Evolutionary conservation across 139 green algal species (phyloP).

Genomic region (Spirogloea muscicola): DNA sequence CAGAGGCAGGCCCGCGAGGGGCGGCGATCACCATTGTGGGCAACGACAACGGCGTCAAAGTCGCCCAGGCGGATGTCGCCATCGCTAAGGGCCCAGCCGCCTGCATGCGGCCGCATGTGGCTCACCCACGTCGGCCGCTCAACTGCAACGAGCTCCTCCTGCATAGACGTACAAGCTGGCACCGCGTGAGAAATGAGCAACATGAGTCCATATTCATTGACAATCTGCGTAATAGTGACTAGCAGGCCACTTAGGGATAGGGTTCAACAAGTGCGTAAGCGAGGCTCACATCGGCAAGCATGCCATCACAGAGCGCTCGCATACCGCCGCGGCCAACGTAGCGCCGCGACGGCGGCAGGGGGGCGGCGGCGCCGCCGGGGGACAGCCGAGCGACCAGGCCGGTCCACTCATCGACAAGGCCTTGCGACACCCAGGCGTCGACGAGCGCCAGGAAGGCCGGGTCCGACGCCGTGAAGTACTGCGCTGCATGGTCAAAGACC

Average conservation of each 20-base stretch:
- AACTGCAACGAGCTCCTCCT: slow-evolving; percentile 31
- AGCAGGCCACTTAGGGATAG: too few species aligned
- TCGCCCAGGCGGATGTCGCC: slow-evolving; percentile 1
- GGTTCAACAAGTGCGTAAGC: too few species aligned
- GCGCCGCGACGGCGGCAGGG: slow-evolving; percentile 7
- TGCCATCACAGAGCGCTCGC: slow-evolving; percentile 53
- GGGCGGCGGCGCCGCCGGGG: slow-evolving; percentile 39
- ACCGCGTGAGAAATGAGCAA: too few species aligned
- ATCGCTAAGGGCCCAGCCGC: slow-evolving; percentile 5
- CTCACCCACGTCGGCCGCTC: slow-evolving; percentile 62
- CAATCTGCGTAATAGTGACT: too few species aligned
- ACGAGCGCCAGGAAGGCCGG: slow-evolving; percentile 36
- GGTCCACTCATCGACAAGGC: slow-evolving; percentile 55
- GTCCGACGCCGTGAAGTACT: slow-evolving; percentile 63
- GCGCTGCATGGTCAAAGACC: slow-evolving; percentile 65
- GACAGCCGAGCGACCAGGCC: slow-evolving; percentile 51
- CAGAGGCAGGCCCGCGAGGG: background rate
- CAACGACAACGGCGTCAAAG: slow-evolving; percentile 73
- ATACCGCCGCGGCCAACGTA: slow-evolving; percentile 62
- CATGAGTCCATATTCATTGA: too few species aligned
- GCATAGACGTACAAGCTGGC: too few species aligned
- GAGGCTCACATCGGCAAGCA: slow-evolving; percentile 47
- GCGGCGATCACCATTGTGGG: slow-evolving; percentile 65
- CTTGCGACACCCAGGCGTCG: slow-evolving; percentile 51
- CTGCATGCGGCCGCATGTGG: slow-evolving; percentile 35